phyloP scores from a whole-genome alignment of 352 stramenopile species.

The Globisporangium splendens region DNA sequence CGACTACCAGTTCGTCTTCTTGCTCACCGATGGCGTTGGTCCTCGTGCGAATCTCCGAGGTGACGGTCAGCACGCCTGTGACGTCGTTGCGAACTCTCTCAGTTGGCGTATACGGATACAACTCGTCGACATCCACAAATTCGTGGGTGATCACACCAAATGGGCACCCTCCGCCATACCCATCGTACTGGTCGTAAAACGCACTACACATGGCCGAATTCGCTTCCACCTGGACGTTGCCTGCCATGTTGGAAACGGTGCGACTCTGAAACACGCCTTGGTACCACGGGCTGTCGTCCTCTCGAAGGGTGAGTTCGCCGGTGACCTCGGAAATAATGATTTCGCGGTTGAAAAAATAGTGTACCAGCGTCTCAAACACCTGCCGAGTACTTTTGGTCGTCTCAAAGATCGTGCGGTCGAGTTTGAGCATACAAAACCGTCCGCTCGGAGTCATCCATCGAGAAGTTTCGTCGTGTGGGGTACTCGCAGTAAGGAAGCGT shows the following conservation, averaged over 20 bases:
- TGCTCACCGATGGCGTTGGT: neutral
- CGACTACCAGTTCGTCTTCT: conserved; percentile 5
- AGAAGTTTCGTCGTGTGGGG: too few species aligned
- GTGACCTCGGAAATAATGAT: conserved; percentile 52
- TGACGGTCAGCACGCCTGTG: conserved; percentile 5
- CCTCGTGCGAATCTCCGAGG: conserved; percentile 2
- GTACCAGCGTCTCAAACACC: conserved; percentile 48
- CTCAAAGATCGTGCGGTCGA: too few species aligned
- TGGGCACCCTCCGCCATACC: neutral
- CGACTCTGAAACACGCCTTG: conserved; percentile 39
- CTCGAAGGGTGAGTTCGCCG: conserved; percentile 45
- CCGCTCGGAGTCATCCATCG: too few species aligned
- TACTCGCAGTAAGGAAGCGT: too few species aligned
- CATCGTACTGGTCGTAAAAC: neutral
- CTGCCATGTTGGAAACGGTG: conserved; percentile 18
- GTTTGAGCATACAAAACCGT: too few species aligned
- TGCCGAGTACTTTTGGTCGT: conserved; percentile 24
- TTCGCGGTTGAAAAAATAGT: conserved; percentile 51
- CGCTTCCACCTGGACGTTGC: conserved; percentile 3
- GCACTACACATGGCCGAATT: conserved; percentile 4
- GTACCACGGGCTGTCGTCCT: conserved; percentile 43
- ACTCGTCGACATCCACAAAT: conserved; percentile 7
- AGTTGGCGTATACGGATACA: conserved; percentile 8
- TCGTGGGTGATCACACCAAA: conserved; percentile 4
- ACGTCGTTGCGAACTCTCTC: conserved; percentile 3